A percentile compares a stretch with the other conserved stretches of the same genome.
phyloP scores from a whole-genome alignment of 2,329 filamentous ascomycete genomes.

The Paramyrothecium sp. region DNA sequence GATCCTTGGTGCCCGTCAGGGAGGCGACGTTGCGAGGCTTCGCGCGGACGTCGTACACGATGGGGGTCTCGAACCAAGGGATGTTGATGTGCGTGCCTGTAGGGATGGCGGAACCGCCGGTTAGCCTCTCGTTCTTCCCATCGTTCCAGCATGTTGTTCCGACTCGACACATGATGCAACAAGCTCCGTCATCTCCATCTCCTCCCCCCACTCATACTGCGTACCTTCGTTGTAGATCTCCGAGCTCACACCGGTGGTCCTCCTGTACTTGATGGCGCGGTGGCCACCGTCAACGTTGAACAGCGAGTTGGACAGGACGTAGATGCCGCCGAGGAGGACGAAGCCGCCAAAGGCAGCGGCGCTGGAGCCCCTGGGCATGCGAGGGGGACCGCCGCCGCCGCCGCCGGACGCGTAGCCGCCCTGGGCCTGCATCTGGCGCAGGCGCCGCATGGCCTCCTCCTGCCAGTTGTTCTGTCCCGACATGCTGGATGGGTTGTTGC shows the following conservation, averaged over 20 bases:
- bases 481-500: slow-evolving; percentile 19
- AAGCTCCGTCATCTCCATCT: background rate
- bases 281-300: slow-evolving; percentile 96
- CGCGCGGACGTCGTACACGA: slow-evolving; percentile 96
- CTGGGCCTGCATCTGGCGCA: slow-evolving; percentile 45
- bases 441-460: slow-evolving; percentile 50
- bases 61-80: slow-evolving; percentile 95
- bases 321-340: slow-evolving; percentile 46
- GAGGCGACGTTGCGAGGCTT: slow-evolving; percentile 97
- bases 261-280: slow-evolving; percentile 96
- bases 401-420: slow-evolving; percentile 39
- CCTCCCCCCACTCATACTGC: slow-evolving; percentile 6
- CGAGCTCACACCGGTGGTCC: slow-evolving; percentile 87
- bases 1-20: slow-evolving; percentile 95
- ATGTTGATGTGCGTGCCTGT: slow-evolving; percentile 90
- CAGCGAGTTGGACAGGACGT: slow-evolving; percentile 58
- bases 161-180: too few relatives aligned
- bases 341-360: slow-evolving; percentile 38
- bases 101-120: background rate
- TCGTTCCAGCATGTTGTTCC: too few relatives aligned
- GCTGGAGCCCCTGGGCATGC: slow-evolving; percentile 37
- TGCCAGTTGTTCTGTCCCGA: slow-evolving; percentile 38
- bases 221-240: slow-evolving; percentile 95
- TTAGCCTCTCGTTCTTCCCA: background rate
- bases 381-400: slow-evolving; percentile 35